These are phyloP conservation scores for Vanderwaltozyma polyspora DNA, from an alignment of 805 yeast species.

Conservation along the genomic window DNA sequence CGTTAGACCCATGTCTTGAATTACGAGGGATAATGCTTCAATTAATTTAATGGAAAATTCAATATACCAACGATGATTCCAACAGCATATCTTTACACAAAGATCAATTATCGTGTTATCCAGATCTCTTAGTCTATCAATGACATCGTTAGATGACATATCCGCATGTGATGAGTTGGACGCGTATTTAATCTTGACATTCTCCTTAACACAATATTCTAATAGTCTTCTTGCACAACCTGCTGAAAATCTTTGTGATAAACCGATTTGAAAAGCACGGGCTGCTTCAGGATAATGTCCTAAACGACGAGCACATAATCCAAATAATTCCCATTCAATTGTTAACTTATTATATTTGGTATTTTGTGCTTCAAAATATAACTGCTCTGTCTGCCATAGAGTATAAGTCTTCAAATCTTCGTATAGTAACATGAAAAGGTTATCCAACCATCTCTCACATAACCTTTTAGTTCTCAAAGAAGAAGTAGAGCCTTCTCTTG, in stretches of 20 bases:
- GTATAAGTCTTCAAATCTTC: conserved; percentile 77
- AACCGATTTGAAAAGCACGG: conserved; percentile 64
- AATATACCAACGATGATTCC: conserved; percentile 96
- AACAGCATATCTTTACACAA: conserved; percentile 72
- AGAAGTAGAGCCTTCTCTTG: conserved; percentile 4
- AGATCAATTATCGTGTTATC: conserved; percentile 55
- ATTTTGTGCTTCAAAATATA: conserved; percentile 83
- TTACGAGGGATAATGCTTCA: conserved; percentile 46
- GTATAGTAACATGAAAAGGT: conserved; percentile 55
- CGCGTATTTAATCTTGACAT: conserved; percentile 18
- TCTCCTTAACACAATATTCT: conserved; percentile 48
- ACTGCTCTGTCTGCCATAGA: conserved; percentile 84
- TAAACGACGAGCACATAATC: conserved; percentile 72
- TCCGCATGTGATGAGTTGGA: conserved; percentile 13
- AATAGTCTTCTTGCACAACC: conserved; percentile 66
- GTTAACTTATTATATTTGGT: conserved; percentile 66
- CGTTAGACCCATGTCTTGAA: conserved; percentile 66
- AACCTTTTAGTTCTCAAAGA: conserved; percentile 50
- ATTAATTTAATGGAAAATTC: conserved; percentile 70
- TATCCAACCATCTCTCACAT: conserved; percentile 75
- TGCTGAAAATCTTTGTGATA: conserved; percentile 68
- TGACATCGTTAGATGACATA: conserved; percentile 25
- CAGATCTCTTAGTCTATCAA: conserved; percentile 20
- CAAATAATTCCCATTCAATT: conserved; percentile 87
- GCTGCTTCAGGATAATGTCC: conserved; percentile 84